Evolutionary conservation across 2,329 filamentous ascomycete genomes (phyloP), one percentile per base, ranked within the genome.

Genomic region (Cladophialophora carrionii): DNA sequence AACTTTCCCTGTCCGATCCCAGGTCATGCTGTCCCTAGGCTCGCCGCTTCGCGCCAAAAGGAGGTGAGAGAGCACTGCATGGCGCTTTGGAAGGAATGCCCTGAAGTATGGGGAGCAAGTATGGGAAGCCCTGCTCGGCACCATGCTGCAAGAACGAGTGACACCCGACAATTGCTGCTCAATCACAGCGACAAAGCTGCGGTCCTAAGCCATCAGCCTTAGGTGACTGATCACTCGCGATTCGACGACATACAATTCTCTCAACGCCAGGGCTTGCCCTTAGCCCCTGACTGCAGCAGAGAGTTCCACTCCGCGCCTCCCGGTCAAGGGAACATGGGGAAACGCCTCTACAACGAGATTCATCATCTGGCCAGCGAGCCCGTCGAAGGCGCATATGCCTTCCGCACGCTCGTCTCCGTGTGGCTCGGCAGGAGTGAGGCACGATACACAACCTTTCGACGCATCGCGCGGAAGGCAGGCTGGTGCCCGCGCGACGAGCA

Each of bases 101-200:
- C 49, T 2, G 20, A 46, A 8, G 59, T n/a, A n/a, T n/a, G n/a
- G n/a, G n/a, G n/a, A n/a, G n/a, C n/a, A n/a, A n/a, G 26, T 61
- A 4, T 55, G 59, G 59, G 34, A 54, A 20, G 59, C 59, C 32
- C 22, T 61, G 10, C 57, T 61, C 26, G 49, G 59, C 48, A 61
- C 59, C 26, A 61, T 61, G 49, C 24, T 61, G 22, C 59, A 61
- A 61, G 59, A 54, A 53, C 49, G 49, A 8, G 59, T 61, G 22
- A 43, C 48, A 4, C 31, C 49, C 37, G 59, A 61, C 29, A 61
- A 24, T 41, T 61, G 24, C 49, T 61, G 12, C 31, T 55, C 17
- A 31, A 46, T 32, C 32, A 61, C 37, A 52, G 49, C 17, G 43
- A 31, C 43, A 26, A 31, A 26, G 58, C 29, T 14, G 34, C 34